Percentiles rank a stretch among this genome's conserved stretches.
phyloP scores from a whole-genome alignment of 2,329 filamentous ascomycete species.

The Xylariales sp. region DNA sequence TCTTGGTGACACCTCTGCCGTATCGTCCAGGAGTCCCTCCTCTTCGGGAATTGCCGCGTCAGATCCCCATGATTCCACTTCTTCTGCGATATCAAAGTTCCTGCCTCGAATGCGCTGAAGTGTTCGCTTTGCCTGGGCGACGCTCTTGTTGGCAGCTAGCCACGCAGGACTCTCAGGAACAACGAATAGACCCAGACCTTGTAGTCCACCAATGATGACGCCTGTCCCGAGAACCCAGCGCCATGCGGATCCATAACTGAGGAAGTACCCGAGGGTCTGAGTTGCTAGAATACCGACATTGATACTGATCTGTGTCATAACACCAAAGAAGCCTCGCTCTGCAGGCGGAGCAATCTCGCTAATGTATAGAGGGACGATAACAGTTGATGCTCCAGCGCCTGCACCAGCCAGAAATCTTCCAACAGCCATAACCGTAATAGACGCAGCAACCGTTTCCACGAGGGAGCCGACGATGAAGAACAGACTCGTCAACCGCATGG shows the following conservation, averaged over 20 bases:
- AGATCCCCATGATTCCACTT: slow-evolving; percentile 59
- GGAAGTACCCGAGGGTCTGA: slow-evolving; percentile 80
- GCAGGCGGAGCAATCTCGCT: slow-evolving; percentile 79
- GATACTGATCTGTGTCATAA: slow-evolving; percentile 88
- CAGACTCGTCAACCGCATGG: slow-evolving; percentile 72
- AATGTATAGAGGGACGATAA: slow-evolving; percentile 92
- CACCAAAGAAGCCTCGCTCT: slow-evolving; percentile 73
- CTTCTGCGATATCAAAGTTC: slow-evolving; percentile 64
- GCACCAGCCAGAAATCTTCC: slow-evolving; percentile 78
- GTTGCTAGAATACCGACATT: slow-evolving; percentile 84
- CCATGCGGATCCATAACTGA: slow-evolving; percentile 78
- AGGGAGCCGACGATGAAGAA: slow-evolving; percentile 73
- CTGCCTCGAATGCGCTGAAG: slow-evolving; percentile 74
- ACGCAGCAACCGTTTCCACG: slow-evolving; percentile 67
- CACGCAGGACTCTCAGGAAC: slow-evolving; percentile 86
- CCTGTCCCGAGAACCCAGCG: slow-evolving; percentile 75
- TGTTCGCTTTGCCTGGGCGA: slow-evolving; percentile 57
- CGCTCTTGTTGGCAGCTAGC: slow-evolving; percentile 65
- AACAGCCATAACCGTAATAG: slow-evolving; percentile 61
- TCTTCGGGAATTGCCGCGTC: slow-evolving; percentile 52
- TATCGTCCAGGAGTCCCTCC: slow-evolving; percentile 57
- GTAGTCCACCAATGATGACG: slow-evolving; percentile 60
- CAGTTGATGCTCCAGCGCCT: slow-evolving; percentile 82
- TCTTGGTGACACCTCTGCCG: slow-evolving; percentile 16
- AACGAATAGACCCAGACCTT: slow-evolving; percentile 67